These are phyloP conservation scores for Emydomyces testavorans DNA, from an alignment of 2,329 filamentous ascomycete genomes.

Conservation along the genomic window DNA sequence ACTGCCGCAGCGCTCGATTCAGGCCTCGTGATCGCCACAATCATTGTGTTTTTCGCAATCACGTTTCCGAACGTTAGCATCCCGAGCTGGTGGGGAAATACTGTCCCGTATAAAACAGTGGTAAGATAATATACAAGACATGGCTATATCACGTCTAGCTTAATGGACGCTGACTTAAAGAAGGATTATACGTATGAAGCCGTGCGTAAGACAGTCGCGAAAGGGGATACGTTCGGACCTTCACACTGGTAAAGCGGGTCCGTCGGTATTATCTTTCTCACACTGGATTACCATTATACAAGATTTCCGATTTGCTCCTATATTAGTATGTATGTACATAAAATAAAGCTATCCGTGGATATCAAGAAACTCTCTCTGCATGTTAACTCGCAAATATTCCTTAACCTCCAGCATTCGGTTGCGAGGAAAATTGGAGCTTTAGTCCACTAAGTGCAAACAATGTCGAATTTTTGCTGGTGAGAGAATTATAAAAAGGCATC, in stretches of 20 bases:
- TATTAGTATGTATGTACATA: too few relatives aligned
- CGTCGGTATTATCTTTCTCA: background rate
- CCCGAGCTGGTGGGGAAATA: slow-evolving; percentile 50
- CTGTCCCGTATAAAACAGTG: slow-evolving; percentile 21
- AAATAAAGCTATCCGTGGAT: too few relatives aligned
- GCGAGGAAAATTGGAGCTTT: too few relatives aligned
- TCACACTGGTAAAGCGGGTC: background rate
- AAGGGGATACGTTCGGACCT: slow-evolving; percentile 12
- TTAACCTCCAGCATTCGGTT: too few relatives aligned
- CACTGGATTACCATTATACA: too few relatives aligned
- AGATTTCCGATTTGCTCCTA: too few relatives aligned
- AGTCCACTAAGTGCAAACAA: too few relatives aligned
- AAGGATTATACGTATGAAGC: slow-evolving; percentile 13
- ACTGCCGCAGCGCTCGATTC: slow-evolving; percentile 32
- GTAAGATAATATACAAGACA: slow-evolving; percentile 13
- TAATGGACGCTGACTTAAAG: background rate
- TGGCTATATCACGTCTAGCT: background rate
- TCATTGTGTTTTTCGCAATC: slow-evolving; percentile 57
- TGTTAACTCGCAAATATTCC: too few relatives aligned
- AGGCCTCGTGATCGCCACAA: slow-evolving; percentile 51
- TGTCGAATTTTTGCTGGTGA: too few relatives aligned
- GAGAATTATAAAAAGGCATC: too few relatives aligned
- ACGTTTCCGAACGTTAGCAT: slow-evolving; percentile 45
- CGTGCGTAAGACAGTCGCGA: slow-evolving; percentile 5
- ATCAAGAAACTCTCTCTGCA: too few relatives aligned